phyloP scores from a whole-genome alignment of 176 grass and related monocot species.

The Oryza meridionalis region DNA sequence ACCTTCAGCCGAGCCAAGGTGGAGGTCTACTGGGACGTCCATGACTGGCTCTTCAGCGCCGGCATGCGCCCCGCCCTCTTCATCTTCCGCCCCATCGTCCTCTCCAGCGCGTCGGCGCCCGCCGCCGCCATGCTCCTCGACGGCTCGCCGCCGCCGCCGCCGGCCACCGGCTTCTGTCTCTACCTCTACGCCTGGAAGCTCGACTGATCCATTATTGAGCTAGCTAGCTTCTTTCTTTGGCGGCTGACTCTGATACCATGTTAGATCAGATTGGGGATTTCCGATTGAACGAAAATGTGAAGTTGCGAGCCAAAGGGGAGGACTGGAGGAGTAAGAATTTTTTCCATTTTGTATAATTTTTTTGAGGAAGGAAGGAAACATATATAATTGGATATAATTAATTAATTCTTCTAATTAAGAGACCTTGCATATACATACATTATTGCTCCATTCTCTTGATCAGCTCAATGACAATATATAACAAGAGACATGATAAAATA shows the following conservation, averaged over 20 bases:
- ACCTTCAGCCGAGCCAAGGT: constrained; percentile 74
- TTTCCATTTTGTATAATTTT: constrained; percentile 37
- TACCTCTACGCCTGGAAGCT: constrained; percentile 93
- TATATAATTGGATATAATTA: constrained; percentile 44
- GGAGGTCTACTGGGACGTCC: constrained; percentile 93
- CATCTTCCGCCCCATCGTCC: constrained; percentile 71
- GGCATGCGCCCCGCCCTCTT: constrained; percentile 70
- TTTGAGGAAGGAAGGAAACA: not conserved
- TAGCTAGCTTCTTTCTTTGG: not conserved
- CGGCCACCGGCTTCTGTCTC: constrained; percentile 56
- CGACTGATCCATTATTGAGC: constrained; percentile 33
- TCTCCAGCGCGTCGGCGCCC: constrained; percentile 46
- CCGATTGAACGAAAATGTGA: not conserved
- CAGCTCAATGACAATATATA: not conserved
- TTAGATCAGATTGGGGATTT: not conserved
- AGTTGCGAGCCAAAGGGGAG: constrained; percentile 2
- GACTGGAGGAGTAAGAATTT: constrained; percentile 31
- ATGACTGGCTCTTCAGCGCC: constrained; percentile 88
- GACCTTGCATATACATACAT: not conserved
- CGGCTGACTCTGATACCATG: not conserved
- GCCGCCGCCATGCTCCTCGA: constrained; percentile 33
- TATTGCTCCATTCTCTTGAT: not conserved
- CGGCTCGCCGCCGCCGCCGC: not conserved
- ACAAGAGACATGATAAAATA: not conserved
- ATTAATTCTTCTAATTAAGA: constrained; percentile 29